phyloP scores from a whole-genome alignment of 2,329 filamentous ascomycete species.

The Claviceps pusilla region DNA sequence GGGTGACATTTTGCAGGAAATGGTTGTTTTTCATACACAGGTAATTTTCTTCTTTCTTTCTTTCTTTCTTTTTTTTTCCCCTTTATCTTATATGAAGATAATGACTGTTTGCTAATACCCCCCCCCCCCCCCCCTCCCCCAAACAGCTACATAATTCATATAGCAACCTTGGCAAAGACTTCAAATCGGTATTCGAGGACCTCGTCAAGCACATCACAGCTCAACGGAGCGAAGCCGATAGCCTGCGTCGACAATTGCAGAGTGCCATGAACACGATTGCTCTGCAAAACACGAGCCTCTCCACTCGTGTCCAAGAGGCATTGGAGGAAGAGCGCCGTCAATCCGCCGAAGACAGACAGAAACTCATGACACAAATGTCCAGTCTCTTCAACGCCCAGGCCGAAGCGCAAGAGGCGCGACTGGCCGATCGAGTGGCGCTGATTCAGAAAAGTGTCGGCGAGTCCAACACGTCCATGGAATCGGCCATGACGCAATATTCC shows the following conservation, averaged over 20 bases:
- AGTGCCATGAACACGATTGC: slow-evolving; percentile 53
- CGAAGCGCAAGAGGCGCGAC: slow-evolving; percentile 55
- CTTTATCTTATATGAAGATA: neutral
- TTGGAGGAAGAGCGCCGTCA: slow-evolving; percentile 63
- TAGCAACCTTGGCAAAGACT: slow-evolving; percentile 66
- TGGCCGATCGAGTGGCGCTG: slow-evolving; percentile 46
- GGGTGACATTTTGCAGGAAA: slow-evolving; percentile 72
- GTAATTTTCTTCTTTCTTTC: slow-evolving; percentile 20
- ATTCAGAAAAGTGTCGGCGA: slow-evolving; percentile 49
- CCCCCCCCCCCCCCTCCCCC: too few species aligned
- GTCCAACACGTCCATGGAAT: slow-evolving; percentile 50
- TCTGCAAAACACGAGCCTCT: slow-evolving; percentile 51
- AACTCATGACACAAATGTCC: slow-evolving; percentile 61
- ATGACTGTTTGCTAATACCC: neutral
- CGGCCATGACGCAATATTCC: slow-evolving; percentile 49
- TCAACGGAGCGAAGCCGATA: slow-evolving; percentile 64
- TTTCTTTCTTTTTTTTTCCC: neutral
- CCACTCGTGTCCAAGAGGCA: slow-evolving; percentile 50
- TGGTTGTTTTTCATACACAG: slow-evolving; percentile 64
- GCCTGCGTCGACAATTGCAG: slow-evolving; percentile 56
- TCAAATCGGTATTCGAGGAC: slow-evolving; percentile 73
- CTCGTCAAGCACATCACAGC: slow-evolving; percentile 58
- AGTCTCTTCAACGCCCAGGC: slow-evolving; percentile 61
- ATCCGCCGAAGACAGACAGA: slow-evolving; percentile 57
- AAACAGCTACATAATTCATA: slow-evolving; percentile 67